Evolutionary conservation across 23 red algal species (phyloP).

Genomic region (Gracilariopsis chorda): DNA sequence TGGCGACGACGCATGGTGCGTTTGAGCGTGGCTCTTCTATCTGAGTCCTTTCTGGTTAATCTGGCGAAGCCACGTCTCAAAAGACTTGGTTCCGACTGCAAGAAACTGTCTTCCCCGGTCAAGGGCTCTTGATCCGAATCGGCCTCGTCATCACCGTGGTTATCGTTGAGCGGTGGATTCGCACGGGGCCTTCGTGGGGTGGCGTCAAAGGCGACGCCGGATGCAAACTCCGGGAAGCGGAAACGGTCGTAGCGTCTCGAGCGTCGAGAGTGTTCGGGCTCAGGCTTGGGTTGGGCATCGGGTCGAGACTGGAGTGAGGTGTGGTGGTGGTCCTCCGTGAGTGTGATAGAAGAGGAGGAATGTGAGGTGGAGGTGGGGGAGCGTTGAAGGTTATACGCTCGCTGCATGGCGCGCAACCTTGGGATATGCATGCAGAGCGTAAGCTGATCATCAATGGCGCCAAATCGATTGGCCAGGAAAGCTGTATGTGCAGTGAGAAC

Average conservation of each 20-base stretch:
- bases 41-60: not conserved
- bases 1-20: not conserved
- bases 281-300: not conserved
- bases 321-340: not conserved
- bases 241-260: not conserved
- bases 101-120: not conserved
- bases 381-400: not conserved
- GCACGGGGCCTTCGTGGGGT: not conserved
- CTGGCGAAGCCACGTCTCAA: not conserved
- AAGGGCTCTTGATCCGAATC: not conserved
- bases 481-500: slow-evolving; percentile 61
- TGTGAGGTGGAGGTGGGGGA: not conserved
- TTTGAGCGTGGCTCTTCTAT: slow-evolving; percentile 1
- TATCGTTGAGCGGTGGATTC: not conserved
- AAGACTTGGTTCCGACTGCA: not conserved
- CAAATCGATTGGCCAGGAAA: slow-evolving; percentile 59
- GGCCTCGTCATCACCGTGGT: not conserved
- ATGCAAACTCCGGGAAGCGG: not conserved
- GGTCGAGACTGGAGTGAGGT: not conserved
- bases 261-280: not conserved
- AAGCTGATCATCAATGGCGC: slow-evolving; percentile 26
- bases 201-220: not conserved
- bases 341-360: not conserved
- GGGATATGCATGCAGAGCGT: slow-evolving; percentile 9
- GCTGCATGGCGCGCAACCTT: slow-evolving; percentile 20